Percentiles rank a stretch among this genome's conserved stretches.
phyloP scores from a whole-genome alignment of 1,284 basidiomycete species.

The Malassezia sympodialis region DNA sequence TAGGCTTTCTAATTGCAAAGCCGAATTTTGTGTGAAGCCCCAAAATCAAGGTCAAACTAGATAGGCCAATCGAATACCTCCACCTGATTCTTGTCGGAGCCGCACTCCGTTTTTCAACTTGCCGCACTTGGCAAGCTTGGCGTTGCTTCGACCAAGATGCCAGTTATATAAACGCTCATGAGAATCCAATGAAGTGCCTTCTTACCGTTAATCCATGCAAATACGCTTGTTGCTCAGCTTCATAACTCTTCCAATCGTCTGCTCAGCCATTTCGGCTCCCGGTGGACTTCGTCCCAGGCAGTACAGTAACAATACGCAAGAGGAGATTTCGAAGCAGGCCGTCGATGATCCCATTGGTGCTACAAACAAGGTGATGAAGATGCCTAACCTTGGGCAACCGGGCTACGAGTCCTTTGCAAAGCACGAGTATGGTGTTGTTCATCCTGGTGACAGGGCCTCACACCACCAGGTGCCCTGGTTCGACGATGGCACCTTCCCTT shows the following conservation, averaged over 20 bases:
- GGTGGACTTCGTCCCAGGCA: not conserved
- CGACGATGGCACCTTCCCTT: slow-evolving; percentile 5
- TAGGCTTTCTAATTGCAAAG: not conserved
- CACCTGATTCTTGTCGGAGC: not conserved
- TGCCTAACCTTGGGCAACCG: not conserved
- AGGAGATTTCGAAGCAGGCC: slow-evolving; percentile 1
- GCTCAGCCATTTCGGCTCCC: not conserved
- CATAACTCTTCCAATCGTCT: not conserved
- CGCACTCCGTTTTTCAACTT: not conserved
- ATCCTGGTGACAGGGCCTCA: not conserved
- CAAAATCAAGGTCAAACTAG: not conserved
- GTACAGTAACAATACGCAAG: not conserved
- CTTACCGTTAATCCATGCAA: not conserved
- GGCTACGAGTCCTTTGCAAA: not conserved
- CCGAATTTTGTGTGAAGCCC: not conserved
- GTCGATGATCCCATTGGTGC: slow-evolving; percentile 3
- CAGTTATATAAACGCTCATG: not conserved
- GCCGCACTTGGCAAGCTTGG: not conserved
- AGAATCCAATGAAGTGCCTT: not conserved
- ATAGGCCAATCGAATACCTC: not conserved
- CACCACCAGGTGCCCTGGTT: slow-evolving; percentile 8
- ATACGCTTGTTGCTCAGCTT: not conserved
- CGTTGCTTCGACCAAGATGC: not conserved
- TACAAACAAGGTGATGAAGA: not conserved
- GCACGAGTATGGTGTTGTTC: not conserved